Conservation (phyloP, 352 stramenopile genomes). For the Pelagophyceae sp. region DNA sequence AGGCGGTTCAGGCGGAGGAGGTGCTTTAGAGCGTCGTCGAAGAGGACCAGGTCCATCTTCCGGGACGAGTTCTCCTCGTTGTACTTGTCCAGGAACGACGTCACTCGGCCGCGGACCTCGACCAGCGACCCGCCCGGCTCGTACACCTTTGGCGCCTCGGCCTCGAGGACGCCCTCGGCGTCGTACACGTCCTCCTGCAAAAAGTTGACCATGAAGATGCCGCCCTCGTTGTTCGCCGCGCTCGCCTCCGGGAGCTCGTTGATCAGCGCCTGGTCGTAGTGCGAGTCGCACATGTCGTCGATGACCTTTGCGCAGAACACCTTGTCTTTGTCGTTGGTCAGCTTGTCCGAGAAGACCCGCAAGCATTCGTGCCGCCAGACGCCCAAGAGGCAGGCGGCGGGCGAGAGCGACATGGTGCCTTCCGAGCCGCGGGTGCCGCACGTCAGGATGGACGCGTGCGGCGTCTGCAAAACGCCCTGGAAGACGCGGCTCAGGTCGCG, state of each 20-base stretch:
- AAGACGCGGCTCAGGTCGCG: constrained; percentile 93
- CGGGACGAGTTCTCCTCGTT: constrained; percentile 91
- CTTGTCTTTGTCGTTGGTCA: constrained; percentile 93
- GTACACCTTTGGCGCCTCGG: constrained; percentile 91
- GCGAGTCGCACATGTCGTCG: constrained; percentile 71
- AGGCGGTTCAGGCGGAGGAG: constrained; percentile 88
- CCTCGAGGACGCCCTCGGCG: constrained; percentile 82
- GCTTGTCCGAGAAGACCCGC: constrained; percentile 94
- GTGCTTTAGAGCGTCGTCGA: constrained; percentile 93
- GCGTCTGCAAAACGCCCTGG: constrained; percentile 89
- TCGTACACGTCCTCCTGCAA: constrained; percentile 90
- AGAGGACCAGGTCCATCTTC: constrained; percentile 93
- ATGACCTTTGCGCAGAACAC: constrained; percentile 81
- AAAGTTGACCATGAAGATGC: constrained; percentile 94
- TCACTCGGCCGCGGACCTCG: constrained; percentile 76
- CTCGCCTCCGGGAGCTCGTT: constrained; percentile 8
- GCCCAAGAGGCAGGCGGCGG: constrained; percentile 76
- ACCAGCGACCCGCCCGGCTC: constrained; percentile 83
- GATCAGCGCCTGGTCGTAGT: constrained; percentile 69
- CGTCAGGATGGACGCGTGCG: constrained; percentile 82
- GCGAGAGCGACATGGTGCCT: constrained; percentile 71
- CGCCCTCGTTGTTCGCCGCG: too few species aligned
- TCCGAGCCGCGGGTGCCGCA: constrained; percentile 62
- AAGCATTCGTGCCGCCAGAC: constrained; percentile 97
- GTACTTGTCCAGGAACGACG: constrained; percentile 91